Evolutionary conservation across 2,329 filamentous ascomycete species (phyloP).

Genomic region (Diaporthe amygdali): DNA sequence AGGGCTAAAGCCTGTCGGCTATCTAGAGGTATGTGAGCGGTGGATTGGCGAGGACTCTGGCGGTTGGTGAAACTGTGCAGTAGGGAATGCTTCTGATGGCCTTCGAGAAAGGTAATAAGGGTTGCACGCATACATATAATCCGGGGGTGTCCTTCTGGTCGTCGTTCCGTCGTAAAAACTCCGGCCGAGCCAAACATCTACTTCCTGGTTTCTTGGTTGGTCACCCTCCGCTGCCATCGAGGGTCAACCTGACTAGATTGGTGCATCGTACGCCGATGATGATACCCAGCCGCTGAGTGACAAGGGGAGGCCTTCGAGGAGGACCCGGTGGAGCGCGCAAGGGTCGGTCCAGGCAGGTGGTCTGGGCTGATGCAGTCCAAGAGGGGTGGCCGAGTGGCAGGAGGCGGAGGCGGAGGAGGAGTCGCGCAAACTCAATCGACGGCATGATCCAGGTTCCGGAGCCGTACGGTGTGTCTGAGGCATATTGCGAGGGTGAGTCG

Average conservation of each 20-base stretch:
- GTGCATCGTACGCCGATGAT: not conserved
- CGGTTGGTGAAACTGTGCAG: not conserved
- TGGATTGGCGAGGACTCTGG: not conserved
- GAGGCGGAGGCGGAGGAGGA: not conserved
- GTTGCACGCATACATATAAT: not conserved
- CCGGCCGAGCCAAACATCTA: not conserved
- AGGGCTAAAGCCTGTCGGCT: not conserved
- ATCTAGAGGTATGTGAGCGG: not conserved
- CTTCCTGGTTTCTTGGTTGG: not conserved
- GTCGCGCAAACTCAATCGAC: constrained; percentile 12
- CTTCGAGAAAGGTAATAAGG: not conserved
- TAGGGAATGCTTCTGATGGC: not conserved
- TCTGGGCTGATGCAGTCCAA: constrained; percentile 8
- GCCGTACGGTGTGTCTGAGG: not conserved
- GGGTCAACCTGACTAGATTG: not conserved
- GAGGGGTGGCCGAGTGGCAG: not conserved
- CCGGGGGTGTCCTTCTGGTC: not conserved
- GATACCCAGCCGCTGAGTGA: constrained; percentile 1
- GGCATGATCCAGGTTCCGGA: constrained; percentile 1
- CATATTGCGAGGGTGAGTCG: constrained; percentile 4
- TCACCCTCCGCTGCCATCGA: not conserved
- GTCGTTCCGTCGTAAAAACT: not conserved
- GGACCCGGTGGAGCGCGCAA: not conserved
- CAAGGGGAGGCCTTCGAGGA: constrained; percentile 5
- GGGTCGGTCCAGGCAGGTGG: not conserved